Percentiles rank a stretch among this genome's conserved stretches.
phyloP scores from a whole-genome alignment of 1,139 yeast genomes.

The Scheffersomyces parashehatae region DNA sequence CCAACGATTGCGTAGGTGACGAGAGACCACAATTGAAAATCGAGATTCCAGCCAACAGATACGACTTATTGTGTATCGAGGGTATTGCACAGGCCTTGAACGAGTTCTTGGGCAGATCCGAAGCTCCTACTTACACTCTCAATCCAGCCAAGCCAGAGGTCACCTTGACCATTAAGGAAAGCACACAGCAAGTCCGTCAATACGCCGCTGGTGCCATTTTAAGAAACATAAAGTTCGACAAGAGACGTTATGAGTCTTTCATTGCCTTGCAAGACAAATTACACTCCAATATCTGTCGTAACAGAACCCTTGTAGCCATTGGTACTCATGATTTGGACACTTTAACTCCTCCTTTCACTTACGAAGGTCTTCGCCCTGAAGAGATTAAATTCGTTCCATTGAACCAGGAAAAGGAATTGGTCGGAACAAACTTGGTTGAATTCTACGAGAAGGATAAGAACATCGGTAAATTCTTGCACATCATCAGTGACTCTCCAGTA shows the following conservation, averaged over 20 bases:
- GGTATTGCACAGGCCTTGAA: conserved; percentile 96
- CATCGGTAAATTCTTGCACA: conserved; percentile 82
- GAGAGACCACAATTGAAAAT: conserved; percentile 97
- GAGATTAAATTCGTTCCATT: conserved; percentile 81
- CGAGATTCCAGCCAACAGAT: conserved; percentile 97
- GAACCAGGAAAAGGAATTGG: conserved; percentile 76
- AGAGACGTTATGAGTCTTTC: conserved; percentile 88
- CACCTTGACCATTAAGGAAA: conserved; percentile 70
- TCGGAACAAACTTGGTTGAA: conserved; percentile 80
- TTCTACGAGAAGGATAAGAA: conserved; percentile 91
- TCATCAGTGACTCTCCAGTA: conserved; percentile 85
- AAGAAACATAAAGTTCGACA: conserved; percentile 78
- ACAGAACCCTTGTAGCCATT: conserved; percentile 95
- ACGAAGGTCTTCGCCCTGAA: conserved; percentile 79
- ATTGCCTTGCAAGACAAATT: conserved; percentile 95
- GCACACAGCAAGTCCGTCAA: conserved; percentile 77
- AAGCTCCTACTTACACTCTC: conserved; percentile 67
- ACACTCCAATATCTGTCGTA: conserved; percentile 93
- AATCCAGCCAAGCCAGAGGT: conserved; percentile 61
- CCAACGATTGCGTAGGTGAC: conserved; percentile 71
- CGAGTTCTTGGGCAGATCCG: conserved; percentile 73
- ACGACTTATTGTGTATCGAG: conserved; percentile 96
- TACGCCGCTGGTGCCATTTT: conserved; percentile 93
- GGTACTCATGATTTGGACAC: conserved; percentile 96
- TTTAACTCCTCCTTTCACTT: conserved; percentile 81